phyloP scores from a whole-genome alignment of 1,139 yeast species.

The Suhomyces terraborum region DNA sequence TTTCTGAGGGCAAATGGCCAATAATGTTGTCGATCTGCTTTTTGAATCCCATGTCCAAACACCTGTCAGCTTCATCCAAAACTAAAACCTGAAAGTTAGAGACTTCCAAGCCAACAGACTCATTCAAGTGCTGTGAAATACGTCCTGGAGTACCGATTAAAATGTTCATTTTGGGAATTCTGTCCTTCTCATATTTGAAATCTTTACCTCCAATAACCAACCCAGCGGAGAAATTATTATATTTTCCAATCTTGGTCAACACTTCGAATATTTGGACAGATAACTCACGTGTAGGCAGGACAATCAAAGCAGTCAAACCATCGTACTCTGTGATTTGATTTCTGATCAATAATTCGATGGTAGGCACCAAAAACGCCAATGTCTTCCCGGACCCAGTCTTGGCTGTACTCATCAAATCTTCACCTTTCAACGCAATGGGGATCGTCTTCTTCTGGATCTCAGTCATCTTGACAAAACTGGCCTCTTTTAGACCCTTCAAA shows the following conservation, averaged over 20 bases:
- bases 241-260: slow-evolving; percentile 76
- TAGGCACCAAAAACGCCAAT: slow-evolving; percentile 84
- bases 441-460: slow-evolving; percentile 85
- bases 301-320: slow-evolving; percentile 89
- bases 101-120: slow-evolving; percentile 82
- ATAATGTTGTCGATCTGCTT: slow-evolving; percentile 84
- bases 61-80: slow-evolving; percentile 94
- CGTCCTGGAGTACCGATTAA: slow-evolving; percentile 97
- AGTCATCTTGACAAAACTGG: slow-evolving; percentile 73
- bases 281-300: slow-evolving; percentile 92
- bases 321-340: slow-evolving; percentile 84
- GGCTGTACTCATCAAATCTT: slow-evolving; percentile 90
- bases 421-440: slow-evolving; percentile 74
- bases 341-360: slow-evolving; percentile 69
- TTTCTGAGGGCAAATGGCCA: slow-evolving; percentile 75
- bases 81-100: slow-evolving; percentile 80
- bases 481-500: slow-evolving; percentile 68
- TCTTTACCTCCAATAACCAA: slow-evolving; percentile 97
- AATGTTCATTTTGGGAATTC: slow-evolving; percentile 81
- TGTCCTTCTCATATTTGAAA: slow-evolving; percentile 80
- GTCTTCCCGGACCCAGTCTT: slow-evolving; percentile 98
- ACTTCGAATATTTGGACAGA: slow-evolving; percentile 96
- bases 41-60: slow-evolving; percentile 95
- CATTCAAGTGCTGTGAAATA: slow-evolving; percentile 91
- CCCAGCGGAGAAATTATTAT: slow-evolving; percentile 86